These are phyloP conservation scores for Zygosaccharomyces kombuchaensis DNA, from an alignment of 805 yeast genomes.

Conservation along the genomic window DNA sequence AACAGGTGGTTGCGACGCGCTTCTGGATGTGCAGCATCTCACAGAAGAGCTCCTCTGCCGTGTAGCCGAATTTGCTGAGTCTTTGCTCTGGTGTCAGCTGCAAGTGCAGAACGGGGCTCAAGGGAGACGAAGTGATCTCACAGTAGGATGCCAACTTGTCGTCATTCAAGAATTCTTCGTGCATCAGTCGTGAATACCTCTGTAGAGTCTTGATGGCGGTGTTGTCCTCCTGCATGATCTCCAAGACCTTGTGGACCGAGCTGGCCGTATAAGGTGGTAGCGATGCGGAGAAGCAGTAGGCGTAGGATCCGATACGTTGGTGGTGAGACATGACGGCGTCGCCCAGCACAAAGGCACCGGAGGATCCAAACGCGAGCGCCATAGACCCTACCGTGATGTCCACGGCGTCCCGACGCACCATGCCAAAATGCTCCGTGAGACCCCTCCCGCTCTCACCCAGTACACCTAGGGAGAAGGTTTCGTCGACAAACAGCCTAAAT, in stretches of 20 bases:
- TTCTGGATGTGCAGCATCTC: conserved; percentile 28
- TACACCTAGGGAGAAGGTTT: conserved; percentile 79
- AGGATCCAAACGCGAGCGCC: conserved; percentile 73
- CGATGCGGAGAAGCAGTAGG: conserved; percentile 91
- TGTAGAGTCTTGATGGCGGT: conserved; percentile 36
- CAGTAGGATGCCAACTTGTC: conserved; percentile 38
- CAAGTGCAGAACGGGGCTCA: conserved; percentile 69
- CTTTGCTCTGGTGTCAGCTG: conserved; percentile 44
- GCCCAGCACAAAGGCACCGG: conserved; percentile 95
- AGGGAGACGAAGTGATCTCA: conserved; percentile 49
- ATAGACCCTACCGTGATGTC: conserved; percentile 86
- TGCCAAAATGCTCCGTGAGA: conserved; percentile 63
- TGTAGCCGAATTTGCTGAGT: conserved; percentile 30
- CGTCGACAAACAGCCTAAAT: conserved; percentile 84
- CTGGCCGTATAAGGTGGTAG: conserved; percentile 87
- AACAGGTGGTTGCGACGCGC: conserved; percentile 32
- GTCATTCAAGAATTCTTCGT: conserved; percentile 41
- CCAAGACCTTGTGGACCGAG: conserved; percentile 52
- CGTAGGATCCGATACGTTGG: conserved; percentile 85
- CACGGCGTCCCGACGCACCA: conserved; percentile 61
- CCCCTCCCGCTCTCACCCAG: conserved; percentile 86
- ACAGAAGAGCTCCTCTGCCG: conserved; percentile 28
- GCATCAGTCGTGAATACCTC: conserved; percentile 38
- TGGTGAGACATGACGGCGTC: conserved; percentile 77
- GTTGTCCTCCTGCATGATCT: conserved; percentile 43